These are phyloP conservation scores for Lactarius tabidus DNA, from an alignment of 768 basidiomycete species.

Conservation along the genomic window DNA sequence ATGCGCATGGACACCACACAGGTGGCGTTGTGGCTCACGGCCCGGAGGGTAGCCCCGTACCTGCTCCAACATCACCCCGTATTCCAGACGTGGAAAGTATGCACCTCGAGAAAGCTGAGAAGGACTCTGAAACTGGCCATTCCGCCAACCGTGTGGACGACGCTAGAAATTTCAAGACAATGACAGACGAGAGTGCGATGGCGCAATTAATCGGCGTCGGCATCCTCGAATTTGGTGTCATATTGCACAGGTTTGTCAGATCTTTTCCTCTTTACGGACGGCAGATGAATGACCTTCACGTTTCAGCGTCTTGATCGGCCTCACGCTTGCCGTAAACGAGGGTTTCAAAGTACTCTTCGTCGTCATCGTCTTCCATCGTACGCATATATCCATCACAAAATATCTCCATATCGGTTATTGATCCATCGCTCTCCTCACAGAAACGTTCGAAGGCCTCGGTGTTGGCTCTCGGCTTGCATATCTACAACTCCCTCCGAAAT, in stretches of 20 bases:
- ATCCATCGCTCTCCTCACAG: constrained; percentile 36
- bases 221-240: constrained; percentile 91
- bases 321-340: constrained; percentile 87
- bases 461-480: constrained; percentile 85
- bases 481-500: constrained; percentile 55
- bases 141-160: constrained; percentile 32
- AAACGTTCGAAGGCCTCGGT: constrained; percentile 93
- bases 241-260: constrained; percentile 63
- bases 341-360: constrained; percentile 83
- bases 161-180: constrained; percentile 34
- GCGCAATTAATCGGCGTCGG: constrained; percentile 84
- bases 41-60: constrained; percentile 43
- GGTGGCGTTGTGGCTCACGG: constrained; percentile 67
- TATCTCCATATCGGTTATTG: background rate
- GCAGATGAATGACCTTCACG: background rate
- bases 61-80: background rate
- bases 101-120: constrained; percentile 6
- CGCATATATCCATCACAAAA: constrained; percentile 35
- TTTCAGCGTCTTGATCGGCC: constrained; percentile 72
- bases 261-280: background rate
- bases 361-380: constrained; percentile 90
- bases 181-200: constrained; percentile 27
- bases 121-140: background rate
- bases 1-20: constrained; percentile 61
- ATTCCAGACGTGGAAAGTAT: constrained; percentile 3